Evolutionary conservation across 1,284 basidiomycete species (phyloP).

Genomic region (Pseudomicrostroma phylloplanum): DNA sequence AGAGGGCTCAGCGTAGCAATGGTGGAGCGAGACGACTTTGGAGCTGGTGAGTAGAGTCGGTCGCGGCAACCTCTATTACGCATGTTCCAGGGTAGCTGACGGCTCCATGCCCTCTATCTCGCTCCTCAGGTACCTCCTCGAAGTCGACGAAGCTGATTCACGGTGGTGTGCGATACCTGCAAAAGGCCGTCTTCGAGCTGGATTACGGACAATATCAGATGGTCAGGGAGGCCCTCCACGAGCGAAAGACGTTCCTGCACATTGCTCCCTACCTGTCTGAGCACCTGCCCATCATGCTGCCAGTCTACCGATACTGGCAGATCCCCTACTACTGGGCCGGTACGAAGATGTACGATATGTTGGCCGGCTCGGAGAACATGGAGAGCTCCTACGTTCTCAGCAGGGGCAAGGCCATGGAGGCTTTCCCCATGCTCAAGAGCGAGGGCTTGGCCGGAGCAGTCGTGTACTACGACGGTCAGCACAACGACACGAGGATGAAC

Average conservation of each 20-base stretch:
- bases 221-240: conserved; percentile 84
- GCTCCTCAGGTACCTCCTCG: conserved; percentile 68
- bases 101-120: neutral
- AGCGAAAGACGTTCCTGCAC: conserved; percentile 86
- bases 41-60: conserved; percentile 55
- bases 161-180: conserved; percentile 92
- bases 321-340: conserved; percentile 93
- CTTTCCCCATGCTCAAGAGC: conserved; percentile 90
- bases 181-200: conserved; percentile 90
- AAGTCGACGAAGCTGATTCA: conserved; percentile 97
- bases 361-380: conserved; percentile 96
- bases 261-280: conserved; percentile 88
- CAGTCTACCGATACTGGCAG: conserved; percentile 69
- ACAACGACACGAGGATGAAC: conserved; percentile 98
- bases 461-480: conserved; percentile 96
- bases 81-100: no score
- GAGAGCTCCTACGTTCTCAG: conserved; percentile 89
- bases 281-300: conserved; percentile 91
- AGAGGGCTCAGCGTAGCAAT: conserved; percentile 85
- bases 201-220: conserved; percentile 85
- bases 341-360: conserved; percentile 91
- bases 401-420: conserved; percentile 76
- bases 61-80: no score
- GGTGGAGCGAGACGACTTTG: conserved; percentile 89
- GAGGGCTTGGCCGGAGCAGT: conserved; percentile 90